A percentile compares a stretch with the other conserved stretches of the same genome.
Evolutionary conservation across 2,329 filamentous ascomycete genomes (phyloP).

Genomic region (Paracoccidioides brasiliensis): DNA sequence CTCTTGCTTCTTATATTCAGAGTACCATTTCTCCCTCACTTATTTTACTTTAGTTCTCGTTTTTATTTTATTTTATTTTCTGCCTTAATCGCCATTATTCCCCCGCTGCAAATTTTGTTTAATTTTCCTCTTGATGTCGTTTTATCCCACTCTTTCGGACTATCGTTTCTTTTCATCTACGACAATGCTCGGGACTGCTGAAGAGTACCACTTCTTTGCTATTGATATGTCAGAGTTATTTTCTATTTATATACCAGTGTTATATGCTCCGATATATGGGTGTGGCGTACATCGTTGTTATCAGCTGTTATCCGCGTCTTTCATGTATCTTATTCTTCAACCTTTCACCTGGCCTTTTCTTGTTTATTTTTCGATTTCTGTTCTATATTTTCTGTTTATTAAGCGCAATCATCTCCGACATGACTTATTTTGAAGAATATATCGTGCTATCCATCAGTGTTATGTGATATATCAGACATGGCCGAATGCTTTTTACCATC

Average conservation of each 20-base stretch:
- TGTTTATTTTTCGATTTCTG: not conserved
- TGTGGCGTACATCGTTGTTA: not conserved
- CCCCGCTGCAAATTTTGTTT: not conserved
- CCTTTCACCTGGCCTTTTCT: constrained; percentile 1
- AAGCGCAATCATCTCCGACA: not conserved
- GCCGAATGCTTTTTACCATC: no score
- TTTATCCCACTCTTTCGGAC: not conserved
- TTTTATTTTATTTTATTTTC: no score
- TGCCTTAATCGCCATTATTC: not conserved
- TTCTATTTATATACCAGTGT: not conserved
- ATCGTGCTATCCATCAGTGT: not conserved
- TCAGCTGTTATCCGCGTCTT: not conserved
- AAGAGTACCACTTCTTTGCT: not conserved
- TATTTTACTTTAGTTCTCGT: not conserved
- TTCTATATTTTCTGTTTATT: not conserved
- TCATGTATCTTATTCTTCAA: constrained; percentile 9
- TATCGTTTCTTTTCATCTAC: not conserved
- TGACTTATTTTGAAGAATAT: not conserved
- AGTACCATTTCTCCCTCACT: not conserved
- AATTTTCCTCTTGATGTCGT: not conserved
- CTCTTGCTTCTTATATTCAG: not conserved
- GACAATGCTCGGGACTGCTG: not conserved
- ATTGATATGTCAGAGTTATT: not conserved
- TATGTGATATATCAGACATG: not conserved
- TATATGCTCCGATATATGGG: not conserved